Evolutionary conservation across 495 filamentous ascomycete species (phyloP), one percentile per base, ranked within the genome.

Genomic region (Chlorociboria aeruginascens): DNA sequence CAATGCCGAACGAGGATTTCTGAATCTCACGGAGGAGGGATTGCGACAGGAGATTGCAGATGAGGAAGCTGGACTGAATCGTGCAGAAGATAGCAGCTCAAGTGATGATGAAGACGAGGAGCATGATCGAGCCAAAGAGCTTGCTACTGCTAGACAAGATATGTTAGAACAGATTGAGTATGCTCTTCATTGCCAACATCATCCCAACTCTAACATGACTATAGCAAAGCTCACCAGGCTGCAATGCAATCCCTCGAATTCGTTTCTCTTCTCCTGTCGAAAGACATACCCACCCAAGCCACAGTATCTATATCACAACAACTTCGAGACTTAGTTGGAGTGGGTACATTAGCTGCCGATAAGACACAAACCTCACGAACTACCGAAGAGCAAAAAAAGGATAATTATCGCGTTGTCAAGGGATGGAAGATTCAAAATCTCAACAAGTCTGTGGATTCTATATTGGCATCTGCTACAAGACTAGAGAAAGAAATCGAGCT

Each of bases 231-330:
- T 6, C 71, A 79, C 33, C 76, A 81, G 59, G 74, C 83, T 54
- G 74, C 83, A 35, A 61, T 78, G 59, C 67, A 80, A 25, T 76
- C 78, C 3, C 76, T 95, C 42, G 88, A 97, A 58, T 85, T 87
- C 53, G 63, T 95, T 34, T 95, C 92, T 10, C 76, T 95, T 8
- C 66, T 95, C 1, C 68, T 94, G 1, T 86, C 89, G 8, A 86
- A 86, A 59, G 73, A 92, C 53, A 68, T 71, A 2, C 82, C 85
- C 3, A 73, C 74, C 34, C 75, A 76, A 51, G 85, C 82, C 17
- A 76, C 76, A 49, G 59, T 65, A 31, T 83, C 85, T 29, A 76
- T 96, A 52, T 88, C 81, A 10, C 66, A 72, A 8, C 70, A 59
- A 17, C 69, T 95, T 32, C 86, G 85, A 57, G 69, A 80, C 28